Percentiles rank a stretch among this genome's conserved stretches.
These are phyloP conservation scores for Pythium guiyangense DNA, from an alignment of 352 stramenopile genomes.

Conservation along the genomic window DNA sequence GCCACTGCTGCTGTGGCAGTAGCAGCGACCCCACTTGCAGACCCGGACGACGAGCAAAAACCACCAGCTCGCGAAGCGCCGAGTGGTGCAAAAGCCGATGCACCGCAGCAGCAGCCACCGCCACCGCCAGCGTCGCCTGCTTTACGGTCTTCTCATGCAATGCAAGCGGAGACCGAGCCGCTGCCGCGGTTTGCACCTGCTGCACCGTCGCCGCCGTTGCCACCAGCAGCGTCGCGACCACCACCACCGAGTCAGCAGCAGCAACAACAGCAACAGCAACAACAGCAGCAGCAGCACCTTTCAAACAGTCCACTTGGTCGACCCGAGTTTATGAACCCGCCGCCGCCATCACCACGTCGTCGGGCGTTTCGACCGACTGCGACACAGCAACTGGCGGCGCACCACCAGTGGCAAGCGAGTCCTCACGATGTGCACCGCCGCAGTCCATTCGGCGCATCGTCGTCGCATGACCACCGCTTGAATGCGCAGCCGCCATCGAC, in stretches of 20 bases:
- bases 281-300: slow-evolving; percentile 7
- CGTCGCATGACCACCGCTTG: slow-evolving; percentile 3
- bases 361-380: slow-evolving; percentile 12
- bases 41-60: not conserved
- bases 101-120: slow-evolving; percentile 3
- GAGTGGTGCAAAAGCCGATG: not conserved
- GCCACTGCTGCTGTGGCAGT: slow-evolving; percentile 2
- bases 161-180: not conserved
- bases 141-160: not conserved
- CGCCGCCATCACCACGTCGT: slow-evolving; percentile 15
- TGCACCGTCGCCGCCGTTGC: too few relatives aligned
- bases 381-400: not conserved
- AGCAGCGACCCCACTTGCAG: not conserved
- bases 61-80: too few relatives aligned
- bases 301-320: slow-evolving; percentile 1
- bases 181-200: not conserved
- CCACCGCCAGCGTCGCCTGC: not conserved
- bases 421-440: slow-evolving; percentile 13
- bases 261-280: slow-evolving; percentile 8
- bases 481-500: slow-evolving; percentile 1
- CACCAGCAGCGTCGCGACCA: not conserved
- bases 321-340: slow-evolving; percentile 5
- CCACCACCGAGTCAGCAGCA: too few relatives aligned
- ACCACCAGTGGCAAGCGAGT: slow-evolving; percentile 3
- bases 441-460: not conserved